These are phyloP conservation scores for Daldinia decipiens DNA, from an alignment of 495 filamentous ascomycete genomes.

Conservation along the genomic window DNA sequence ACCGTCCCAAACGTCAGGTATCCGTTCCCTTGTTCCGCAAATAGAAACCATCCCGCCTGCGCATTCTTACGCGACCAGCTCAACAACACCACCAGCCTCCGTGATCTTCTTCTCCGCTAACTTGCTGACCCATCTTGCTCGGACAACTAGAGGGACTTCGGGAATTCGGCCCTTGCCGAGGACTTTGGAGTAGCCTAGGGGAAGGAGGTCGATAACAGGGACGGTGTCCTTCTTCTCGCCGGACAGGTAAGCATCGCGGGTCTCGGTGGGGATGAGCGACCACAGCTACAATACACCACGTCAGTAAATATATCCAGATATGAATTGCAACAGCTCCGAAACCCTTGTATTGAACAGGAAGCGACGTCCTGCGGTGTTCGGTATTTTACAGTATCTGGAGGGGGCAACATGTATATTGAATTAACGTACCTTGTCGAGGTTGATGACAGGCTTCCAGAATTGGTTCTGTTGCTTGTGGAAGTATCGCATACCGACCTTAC, in stretches of 20 bases:
- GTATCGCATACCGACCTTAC: constrained; percentile 97
- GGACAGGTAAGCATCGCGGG: constrained; percentile 82
- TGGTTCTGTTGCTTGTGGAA: constrained; percentile 90
- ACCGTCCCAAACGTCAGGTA: constrained; percentile 47
- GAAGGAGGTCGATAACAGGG: constrained; percentile 90
- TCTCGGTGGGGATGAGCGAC: constrained; percentile 82
- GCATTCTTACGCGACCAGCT: constrained; percentile 82
- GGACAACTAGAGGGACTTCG: constrained; percentile 84
- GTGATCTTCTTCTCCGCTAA: constrained; percentile 95
- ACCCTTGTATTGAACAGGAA: background rate
- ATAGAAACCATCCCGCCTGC: constrained; percentile 41
- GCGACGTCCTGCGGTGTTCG: constrained; percentile 42
- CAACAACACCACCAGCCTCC: constrained; percentile 88
- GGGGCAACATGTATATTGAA: background rate
- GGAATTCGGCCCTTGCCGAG: constrained; percentile 93
- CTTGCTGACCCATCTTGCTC: constrained; percentile 86
- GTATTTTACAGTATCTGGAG: background rate
- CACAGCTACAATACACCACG: constrained; percentile 67
- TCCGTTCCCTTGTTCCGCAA: constrained; percentile 44
- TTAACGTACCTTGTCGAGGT: constrained; percentile 82
- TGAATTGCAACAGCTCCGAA: constrained; percentile 31
- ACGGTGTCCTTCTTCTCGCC: constrained; percentile 80
- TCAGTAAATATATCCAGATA: constrained; percentile 69
- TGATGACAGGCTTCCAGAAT: constrained; percentile 93
- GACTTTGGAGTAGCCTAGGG: constrained; percentile 92